A percentile compares a stretch with the other conserved stretches of the same genome.
phyloP scores from a whole-genome alignment of 2,329 filamentous ascomycete genomes.

The Raffaelea albimanens region DNA sequence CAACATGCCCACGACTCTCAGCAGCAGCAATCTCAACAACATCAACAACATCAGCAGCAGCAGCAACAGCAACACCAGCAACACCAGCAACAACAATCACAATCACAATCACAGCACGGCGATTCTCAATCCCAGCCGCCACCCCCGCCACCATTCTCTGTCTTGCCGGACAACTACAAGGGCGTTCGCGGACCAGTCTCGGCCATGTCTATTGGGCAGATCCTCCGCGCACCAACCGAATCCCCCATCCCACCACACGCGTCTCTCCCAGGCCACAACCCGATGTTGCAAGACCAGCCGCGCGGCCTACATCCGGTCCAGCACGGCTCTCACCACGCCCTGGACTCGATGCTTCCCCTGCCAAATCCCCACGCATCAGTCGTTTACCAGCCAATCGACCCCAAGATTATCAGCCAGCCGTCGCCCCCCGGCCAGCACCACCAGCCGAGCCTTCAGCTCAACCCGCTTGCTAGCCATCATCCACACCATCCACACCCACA shows the following conservation, averaged over 20 bases:
- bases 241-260: conserved; percentile 18
- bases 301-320: conserved; percentile 24
- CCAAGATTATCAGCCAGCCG: conserved; percentile 44
- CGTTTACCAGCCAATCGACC: conserved; percentile 44
- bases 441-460: conserved; percentile 16
- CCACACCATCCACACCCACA: not conserved
- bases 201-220: conserved; percentile 23
- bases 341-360: conserved; percentile 11
- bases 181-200: conserved; percentile 36
- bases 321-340: conserved; percentile 21
- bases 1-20: conserved; percentile 9
- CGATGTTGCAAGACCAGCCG: conserved; percentile 21
- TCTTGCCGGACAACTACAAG: conserved; percentile 30
- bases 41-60: not conserved
- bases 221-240: conserved; percentile 17
- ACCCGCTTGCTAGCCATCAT: not conserved
- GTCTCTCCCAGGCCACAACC: conserved; percentile 16
- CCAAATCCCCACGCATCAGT: conserved; percentile 16
- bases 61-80: not conserved
- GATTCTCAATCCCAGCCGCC: conserved; percentile 9
- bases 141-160: conserved; percentile 17
- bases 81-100: not conserved
- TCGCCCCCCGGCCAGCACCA: conserved; percentile 19
- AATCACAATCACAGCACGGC: conserved; percentile 1
- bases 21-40: conserved; percentile 11